These are phyloP conservation scores for Starmerella khaoyaiensis DNA, from an alignment of 805 yeast species.

Conservation along the genomic window DNA sequence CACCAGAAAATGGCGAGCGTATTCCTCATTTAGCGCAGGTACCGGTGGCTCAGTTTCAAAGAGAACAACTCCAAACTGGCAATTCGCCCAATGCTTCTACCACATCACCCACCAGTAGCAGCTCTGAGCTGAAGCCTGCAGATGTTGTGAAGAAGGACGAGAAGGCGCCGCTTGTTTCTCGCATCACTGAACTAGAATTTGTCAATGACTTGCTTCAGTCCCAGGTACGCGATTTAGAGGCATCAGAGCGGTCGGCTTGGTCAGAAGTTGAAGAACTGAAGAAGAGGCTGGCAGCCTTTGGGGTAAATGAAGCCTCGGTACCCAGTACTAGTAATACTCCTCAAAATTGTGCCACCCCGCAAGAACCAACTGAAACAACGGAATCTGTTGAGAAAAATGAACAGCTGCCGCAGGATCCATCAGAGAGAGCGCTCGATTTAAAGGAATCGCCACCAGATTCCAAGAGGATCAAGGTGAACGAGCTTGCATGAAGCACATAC, in stretches of 20 bases:
- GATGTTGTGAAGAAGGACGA: conserved; percentile 12
- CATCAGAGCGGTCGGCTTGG: conserved; percentile 28
- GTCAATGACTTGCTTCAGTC: conserved; percentile 81
- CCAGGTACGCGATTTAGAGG: conserved; percentile 69
- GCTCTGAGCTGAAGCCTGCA: neutral
- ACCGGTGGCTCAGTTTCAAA: conserved; percentile 19
- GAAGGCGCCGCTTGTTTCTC: conserved; percentile 41
- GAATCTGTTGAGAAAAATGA: neutral
- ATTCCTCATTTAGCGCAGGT: conserved; percentile 22
- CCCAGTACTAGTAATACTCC: neutral
- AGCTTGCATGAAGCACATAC: conserved; percentile 9
- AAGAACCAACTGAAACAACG: neutral
- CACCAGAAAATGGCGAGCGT: conserved; percentile 21
- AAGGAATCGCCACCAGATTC: conserved; percentile 1
- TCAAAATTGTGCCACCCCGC: neutral
- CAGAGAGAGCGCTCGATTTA: neutral
- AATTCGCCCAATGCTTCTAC: neutral
- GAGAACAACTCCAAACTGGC: neutral
- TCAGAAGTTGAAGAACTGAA: conserved; percentile 15
- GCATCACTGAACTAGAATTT: conserved; percentile 76
- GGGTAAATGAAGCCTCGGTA: neutral
- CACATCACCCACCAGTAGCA: neutral
- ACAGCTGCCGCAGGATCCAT: neutral
- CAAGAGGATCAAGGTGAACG: conserved; percentile 17
- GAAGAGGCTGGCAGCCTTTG: conserved; percentile 3